phyloP scores from a whole-genome alignment of 2,329 filamentous ascomycete genomes.

The Colletotrichum sidae region DNA sequence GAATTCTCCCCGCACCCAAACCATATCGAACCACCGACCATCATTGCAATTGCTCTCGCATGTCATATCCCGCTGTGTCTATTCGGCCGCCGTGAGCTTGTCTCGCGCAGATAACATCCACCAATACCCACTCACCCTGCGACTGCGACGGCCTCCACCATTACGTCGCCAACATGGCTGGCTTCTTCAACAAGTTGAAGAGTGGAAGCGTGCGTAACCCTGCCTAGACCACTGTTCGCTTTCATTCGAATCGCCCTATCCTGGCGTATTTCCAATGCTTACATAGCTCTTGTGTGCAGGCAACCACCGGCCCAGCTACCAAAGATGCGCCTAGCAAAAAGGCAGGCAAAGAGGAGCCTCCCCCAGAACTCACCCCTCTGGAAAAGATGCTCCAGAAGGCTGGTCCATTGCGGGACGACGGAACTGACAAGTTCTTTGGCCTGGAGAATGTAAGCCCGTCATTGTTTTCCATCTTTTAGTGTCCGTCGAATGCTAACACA shows the following conservation, averaged over 20 bases:
- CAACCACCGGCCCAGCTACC: slow-evolving; percentile 52
- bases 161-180: slow-evolving; percentile 57
- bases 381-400: slow-evolving; percentile 84
- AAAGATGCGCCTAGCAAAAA: slow-evolving; percentile 65
- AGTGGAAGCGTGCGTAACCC: slow-evolving; percentile 62
- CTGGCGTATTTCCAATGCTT: slow-evolving; percentile 38
- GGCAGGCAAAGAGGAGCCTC: slow-evolving; percentile 69
- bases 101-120: slow-evolving; percentile 47
- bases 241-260: slow-evolving; percentile 15
- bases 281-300: slow-evolving; percentile 50
- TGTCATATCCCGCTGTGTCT: slow-evolving; percentile 21
- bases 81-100: slow-evolving; percentile 44
- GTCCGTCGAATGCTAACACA: slow-evolving; percentile 48
- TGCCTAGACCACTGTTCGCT: not conserved
- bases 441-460: slow-evolving; percentile 86
- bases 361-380: slow-evolving; percentile 70
- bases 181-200: slow-evolving; percentile 71
- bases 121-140: not conserved
- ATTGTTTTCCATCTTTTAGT: slow-evolving; percentile 40
- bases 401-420: slow-evolving; percentile 84
- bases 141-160: slow-evolving; percentile 23
- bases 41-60: slow-evolving; percentile 33
- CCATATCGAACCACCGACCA: slow-evolving; percentile 4
- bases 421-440: slow-evolving; percentile 97
- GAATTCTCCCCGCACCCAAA: slow-evolving; percentile 17